Percentiles rank a stretch among this genome's conserved stretches.
Evolutionary conservation across 331 rosid genomes (phyloP).

Genomic region (Quercus phellos): DNA sequence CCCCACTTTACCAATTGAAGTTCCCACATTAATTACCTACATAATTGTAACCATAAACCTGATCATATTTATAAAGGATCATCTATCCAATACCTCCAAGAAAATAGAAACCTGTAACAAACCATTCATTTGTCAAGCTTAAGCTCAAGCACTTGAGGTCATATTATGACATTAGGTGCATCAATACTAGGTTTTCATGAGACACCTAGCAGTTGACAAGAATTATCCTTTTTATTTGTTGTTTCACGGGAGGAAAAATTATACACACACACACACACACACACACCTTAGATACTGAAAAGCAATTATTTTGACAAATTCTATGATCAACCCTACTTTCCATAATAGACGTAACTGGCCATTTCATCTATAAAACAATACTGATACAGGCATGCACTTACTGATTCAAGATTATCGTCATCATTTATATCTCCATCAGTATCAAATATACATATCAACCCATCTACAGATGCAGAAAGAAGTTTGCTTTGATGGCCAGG

Average conservation of each 20-base stretch:
- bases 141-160: background rate
- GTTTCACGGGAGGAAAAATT: background rate
- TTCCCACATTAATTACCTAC: conserved; percentile 83
- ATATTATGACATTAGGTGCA: background rate
- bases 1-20: conserved; percentile 89
- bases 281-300: background rate
- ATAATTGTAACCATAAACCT: conserved; percentile 11
- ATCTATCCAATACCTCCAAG: background rate
- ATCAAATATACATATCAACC: conserved; percentile 86
- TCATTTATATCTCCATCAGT: conserved; percentile 72
- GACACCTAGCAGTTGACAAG: background rate
- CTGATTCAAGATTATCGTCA: conserved; percentile 82
- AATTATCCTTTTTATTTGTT: background rate
- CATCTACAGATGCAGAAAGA: conserved; percentile 88
- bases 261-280: background rate
- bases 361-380: background rate
- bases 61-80: background rate
- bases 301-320: background rate
- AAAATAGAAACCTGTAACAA: conserved; percentile 1
- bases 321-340: background rate
- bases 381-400: conserved; percentile 27
- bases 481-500: conserved; percentile 71
- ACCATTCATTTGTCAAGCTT: background rate
- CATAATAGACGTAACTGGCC: background rate
- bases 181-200: background rate